phyloP scores from a whole-genome alignment of 257 asterid species.

The Vinca minor region DNA sequence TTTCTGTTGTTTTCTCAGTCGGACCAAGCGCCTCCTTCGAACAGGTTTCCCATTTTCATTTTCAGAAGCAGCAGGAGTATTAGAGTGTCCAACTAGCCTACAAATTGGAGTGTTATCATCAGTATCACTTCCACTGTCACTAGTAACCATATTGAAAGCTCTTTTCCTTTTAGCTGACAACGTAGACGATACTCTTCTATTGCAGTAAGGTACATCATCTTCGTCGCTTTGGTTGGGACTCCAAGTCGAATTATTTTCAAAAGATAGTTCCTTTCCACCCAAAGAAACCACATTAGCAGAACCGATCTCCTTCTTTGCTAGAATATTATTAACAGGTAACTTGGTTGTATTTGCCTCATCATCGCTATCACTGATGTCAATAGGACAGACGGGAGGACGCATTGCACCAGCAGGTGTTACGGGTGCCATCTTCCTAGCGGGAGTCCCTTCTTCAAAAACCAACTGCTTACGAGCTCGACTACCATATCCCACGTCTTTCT shows the following conservation, averaged over 20 bases:
- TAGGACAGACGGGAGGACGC: conserved; percentile 19
- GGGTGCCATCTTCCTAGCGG: conserved; percentile 31
- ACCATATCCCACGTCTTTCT: conserved; percentile 11
- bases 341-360: conserved; percentile 22
- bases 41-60: conserved; percentile 18
- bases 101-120: conserved; percentile 38
- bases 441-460: conserved; percentile 24
- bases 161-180: conserved; percentile 28
- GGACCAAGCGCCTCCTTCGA: conserved; percentile 28
- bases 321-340: conserved; percentile 7
- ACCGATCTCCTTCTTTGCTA: conserved; percentile 10
- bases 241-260: conserved; percentile 8
- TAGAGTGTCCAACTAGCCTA: conserved; percentile 19
- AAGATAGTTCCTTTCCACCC: conserved; percentile 14
- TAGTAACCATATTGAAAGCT: conserved; percentile 29
- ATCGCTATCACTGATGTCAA: conserved; percentile 40
- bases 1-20: conserved; percentile 20
- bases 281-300: conserved; percentile 13
- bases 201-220: conserved; percentile 17
- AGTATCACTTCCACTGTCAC: conserved; percentile 43
- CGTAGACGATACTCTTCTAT: conserved; percentile 6
- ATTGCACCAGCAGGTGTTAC: conserved; percentile 28
- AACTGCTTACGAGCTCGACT: conserved; percentile 28
- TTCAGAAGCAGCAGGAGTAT: conserved; percentile 15
- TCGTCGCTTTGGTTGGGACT: conserved; percentile 20